Conservation (phyloP, 441 rosid genomes). For the Corymbia calophylla region DNA sequence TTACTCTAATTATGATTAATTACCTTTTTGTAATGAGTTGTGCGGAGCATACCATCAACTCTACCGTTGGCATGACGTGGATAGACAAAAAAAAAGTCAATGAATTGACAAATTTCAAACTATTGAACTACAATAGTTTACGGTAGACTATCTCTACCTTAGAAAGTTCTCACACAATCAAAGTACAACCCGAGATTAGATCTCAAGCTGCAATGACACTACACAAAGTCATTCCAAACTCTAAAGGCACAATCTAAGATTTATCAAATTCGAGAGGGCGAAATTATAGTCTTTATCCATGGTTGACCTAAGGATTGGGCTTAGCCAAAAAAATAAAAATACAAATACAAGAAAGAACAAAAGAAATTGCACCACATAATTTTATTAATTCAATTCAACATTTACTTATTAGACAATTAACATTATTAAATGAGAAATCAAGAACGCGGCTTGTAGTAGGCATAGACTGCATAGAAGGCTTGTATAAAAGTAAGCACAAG, state of each 20-base stretch:
- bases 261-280: fast-evolving
- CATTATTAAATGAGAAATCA: too few relatives aligned
- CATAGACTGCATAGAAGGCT: not conserved
- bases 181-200: not conserved
- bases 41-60: too few relatives aligned
- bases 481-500: not conserved
- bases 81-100: fast-evolving
- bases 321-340: not conserved
- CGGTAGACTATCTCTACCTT: not conserved
- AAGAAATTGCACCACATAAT: not conserved
- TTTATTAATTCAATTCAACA: not conserved
- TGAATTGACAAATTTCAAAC: not conserved
- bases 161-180: not conserved
- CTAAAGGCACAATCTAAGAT: fast-evolving
- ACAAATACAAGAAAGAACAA: not conserved
- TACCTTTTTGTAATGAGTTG: too few relatives aligned
- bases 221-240: not conserved
- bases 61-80: fast-evolving
- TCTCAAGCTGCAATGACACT: not conserved
- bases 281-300: fast-evolving
- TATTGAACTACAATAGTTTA: fast-evolving
- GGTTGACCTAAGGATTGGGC: not conserved
- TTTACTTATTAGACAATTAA: not conserved
- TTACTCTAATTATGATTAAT: fast-evolving
- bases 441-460: not conserved